These are phyloP conservation scores for Lichina pygmaea DNA, from an alignment of 495 filamentous ascomycete genomes.

Conservation along the genomic window DNA sequence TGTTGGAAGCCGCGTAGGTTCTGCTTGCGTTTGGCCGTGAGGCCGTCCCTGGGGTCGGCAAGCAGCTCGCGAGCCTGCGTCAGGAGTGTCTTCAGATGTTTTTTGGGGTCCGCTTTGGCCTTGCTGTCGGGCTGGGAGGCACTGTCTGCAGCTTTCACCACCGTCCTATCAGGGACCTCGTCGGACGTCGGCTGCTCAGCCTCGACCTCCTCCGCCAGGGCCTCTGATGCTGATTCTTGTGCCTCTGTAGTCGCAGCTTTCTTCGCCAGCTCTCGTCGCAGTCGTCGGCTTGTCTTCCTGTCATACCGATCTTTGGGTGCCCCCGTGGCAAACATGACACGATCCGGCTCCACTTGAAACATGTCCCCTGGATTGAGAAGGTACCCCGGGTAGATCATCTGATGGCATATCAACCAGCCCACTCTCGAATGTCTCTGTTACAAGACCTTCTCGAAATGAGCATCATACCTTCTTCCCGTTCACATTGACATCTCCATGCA, in stretches of 20 bases:
- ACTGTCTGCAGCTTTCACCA: no score
- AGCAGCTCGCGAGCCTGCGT: conserved; percentile 26
- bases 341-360: conserved; percentile 79
- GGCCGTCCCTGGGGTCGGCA: conserved; percentile 13
- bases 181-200: conserved; percentile 6
- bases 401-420: not conserved
- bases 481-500: conserved; percentile 79
- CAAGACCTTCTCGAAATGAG: not conserved
- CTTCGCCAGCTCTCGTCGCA: conserved; percentile 6
- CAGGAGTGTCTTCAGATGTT: conserved; percentile 12
- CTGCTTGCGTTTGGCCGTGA: conserved; percentile 34
- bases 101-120: no score
- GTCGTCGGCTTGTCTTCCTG: conserved; percentile 15
- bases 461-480: conserved; percentile 66
- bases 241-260: not conserved
- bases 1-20: conserved; percentile 29
- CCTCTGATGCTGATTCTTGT: conserved; percentile 3
- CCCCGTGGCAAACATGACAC: conserved; percentile 70
- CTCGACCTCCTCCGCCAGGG: conserved; percentile 9
- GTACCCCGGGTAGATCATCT: conserved; percentile 88
- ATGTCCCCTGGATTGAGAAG: conserved; percentile 92
- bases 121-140: no score
- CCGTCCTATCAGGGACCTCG: not conserved
- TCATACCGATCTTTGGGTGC: conserved; percentile 29
- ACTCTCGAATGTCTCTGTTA: no score